Base-by-base conservation (phyloP, 1,284 basidiomycete genomes). In the Puccinia brachypodii region DNA sequence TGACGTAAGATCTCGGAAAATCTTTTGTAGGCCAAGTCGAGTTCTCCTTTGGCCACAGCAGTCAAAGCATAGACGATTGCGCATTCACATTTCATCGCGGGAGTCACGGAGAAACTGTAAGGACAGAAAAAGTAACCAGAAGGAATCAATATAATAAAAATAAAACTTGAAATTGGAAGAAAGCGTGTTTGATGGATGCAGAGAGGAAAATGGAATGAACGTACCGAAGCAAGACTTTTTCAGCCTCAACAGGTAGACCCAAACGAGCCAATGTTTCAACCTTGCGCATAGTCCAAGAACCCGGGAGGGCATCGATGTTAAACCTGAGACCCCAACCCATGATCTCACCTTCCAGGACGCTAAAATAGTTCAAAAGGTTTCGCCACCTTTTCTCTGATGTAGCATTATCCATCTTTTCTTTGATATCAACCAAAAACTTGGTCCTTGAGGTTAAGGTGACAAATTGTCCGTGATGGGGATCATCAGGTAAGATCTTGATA, bases 271-370 rank as follows among this genome's bases (percentile, higher is more conserved):
- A 31, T 16, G 60, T 40, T 50, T 76, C 58, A 62, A 38, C 74
- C 40, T 64, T 76, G 33, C 56, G 44, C 40, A 60, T 22, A 44
- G 60, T 25, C 74, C 56, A 76, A 42, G 38, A 28, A 40, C 42
- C 74, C 1, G 74, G 58, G 13, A 76, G 60, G 42, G 28, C 28
- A 64, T n/a, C 6, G n/a, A 31, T 3, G 36, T 76, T 4, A 28
- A 50, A 31, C n/a, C 42, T 19, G 25, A 42, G 60, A 0, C 53
- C 36, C 74, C 74, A 76, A 44, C n/a, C 2, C 16, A 64, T 31
- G 22, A 44, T 44, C 44, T 31, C 25, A 13, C 8, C 14, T 64
- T 76, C 36, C 60, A 64, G 19, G 2, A 22, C 19, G 28, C 14
- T 3, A 36, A 76, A 16, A 14, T 31, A 19, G 2, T 64, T 36